Evolutionary conservation across 164 flowering plant species (phyloP).

Genomic region (Taxillus chinensis): DNA sequence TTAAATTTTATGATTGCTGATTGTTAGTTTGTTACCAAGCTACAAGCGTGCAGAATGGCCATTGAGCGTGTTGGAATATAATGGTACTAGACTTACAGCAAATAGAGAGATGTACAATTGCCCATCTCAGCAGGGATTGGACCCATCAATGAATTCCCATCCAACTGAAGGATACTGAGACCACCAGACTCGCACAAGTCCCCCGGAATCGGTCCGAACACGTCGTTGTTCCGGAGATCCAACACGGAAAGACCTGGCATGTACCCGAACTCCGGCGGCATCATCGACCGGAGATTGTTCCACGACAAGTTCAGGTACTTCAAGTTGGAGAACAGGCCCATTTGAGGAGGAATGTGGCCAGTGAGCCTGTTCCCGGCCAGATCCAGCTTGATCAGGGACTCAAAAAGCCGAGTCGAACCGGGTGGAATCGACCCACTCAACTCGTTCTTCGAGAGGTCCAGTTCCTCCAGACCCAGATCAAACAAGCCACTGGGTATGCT

Average conservation of each 20-base stretch:
- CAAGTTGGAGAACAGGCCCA: slow-evolving; percentile 56
- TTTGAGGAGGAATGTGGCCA: slow-evolving; percentile 70
- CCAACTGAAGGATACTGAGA: slow-evolving; percentile 62
- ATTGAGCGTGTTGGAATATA: no score
- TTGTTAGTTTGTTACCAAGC: no score
- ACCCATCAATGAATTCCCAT: slow-evolving; percentile 62
- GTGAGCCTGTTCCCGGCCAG: slow-evolving; percentile 53
- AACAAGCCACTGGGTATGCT: slow-evolving; percentile 69
- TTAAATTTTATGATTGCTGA: no score
- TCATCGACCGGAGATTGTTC: slow-evolving; percentile 48
- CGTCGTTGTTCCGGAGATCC: slow-evolving; percentile 53
- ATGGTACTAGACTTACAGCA: slow-evolving; percentile 52
- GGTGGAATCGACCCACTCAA: slow-evolving; percentile 53
- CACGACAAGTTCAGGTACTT: slow-evolving; percentile 78
- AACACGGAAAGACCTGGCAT: slow-evolving; percentile 51
- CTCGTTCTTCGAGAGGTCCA: slow-evolving; percentile 51
- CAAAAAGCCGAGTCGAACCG: slow-evolving; percentile 43
- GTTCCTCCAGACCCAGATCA: slow-evolving; percentile 51
- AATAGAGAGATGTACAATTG: slow-evolving; percentile 69
- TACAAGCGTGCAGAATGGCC: no score
- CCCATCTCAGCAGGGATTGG: slow-evolving; percentile 74
- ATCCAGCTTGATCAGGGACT: slow-evolving; percentile 45
- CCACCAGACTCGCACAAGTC: slow-evolving; percentile 68
- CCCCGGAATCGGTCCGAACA: slow-evolving; percentile 57
- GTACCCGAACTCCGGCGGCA: slow-evolving; percentile 72